phyloP scores from a whole-genome alignment of 1,139 yeast genomes.

The Arxiozyma telluris region DNA sequence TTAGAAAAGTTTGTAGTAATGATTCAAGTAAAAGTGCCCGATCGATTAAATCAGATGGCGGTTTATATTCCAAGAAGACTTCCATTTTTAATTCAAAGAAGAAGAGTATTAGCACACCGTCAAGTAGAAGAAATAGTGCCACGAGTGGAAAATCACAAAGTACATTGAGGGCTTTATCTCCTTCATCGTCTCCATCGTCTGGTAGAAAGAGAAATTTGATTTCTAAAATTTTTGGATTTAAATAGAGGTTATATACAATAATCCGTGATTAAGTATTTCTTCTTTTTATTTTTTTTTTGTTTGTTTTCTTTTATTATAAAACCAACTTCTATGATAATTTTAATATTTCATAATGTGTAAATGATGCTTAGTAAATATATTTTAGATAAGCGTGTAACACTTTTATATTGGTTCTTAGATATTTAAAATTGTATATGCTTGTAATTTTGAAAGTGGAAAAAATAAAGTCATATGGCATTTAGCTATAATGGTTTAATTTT shows the following conservation, averaged over 20 bases:
- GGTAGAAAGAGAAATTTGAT: constrained; percentile 1
- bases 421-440: too few species aligned
- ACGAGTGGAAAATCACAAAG: background rate
- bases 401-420: too few species aligned
- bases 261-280: background rate
- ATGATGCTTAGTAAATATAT: too few species aligned
- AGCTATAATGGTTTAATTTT: too few species aligned
- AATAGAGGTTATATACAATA: too few species aligned
- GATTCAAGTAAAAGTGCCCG: background rate
- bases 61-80: background rate
- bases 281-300: background rate
- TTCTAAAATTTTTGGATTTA: constrained; percentile 5
- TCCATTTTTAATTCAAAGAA: background rate
- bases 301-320: background rate
- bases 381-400: too few species aligned
- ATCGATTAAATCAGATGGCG: background rate
- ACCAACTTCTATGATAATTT: background rate
- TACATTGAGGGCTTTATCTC: background rate
- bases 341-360: too few species aligned
- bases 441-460: too few species aligned
- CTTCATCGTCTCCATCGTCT: background rate
- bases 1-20: background rate
- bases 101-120: constrained; percentile 3
- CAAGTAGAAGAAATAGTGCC: constrained; percentile 6
- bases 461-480: too few species aligned